phyloP scores from a whole-genome alignment of 257 asterid species.

The Solanum microdontum region DNA sequence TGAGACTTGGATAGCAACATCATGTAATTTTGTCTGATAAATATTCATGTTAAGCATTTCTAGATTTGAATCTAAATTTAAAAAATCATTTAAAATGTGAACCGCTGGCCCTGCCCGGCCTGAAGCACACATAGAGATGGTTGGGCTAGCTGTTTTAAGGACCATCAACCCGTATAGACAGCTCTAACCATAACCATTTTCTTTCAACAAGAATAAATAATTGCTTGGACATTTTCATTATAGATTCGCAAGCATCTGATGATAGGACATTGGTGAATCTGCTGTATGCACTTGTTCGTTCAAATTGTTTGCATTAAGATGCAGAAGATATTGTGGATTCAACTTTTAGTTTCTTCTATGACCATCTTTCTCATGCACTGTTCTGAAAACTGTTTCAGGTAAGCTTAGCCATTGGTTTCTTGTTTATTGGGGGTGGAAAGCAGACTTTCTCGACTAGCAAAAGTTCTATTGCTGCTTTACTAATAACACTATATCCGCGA shows the following conservation, averaged over 20 bases:
- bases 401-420: conserved; percentile 84
- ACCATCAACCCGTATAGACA: neutral
- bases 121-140: neutral
- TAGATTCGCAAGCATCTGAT: neutral
- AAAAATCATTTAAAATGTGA: neutral
- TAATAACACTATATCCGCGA: conserved; percentile 86
- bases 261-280: neutral
- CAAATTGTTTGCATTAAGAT: neutral
- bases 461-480: conserved; percentile 78
- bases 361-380: neutral
- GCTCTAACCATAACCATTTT: neutral
- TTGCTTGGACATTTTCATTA: neutral
- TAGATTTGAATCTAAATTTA: neutral
- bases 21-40: neutral
- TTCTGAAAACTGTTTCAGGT: conserved; percentile 32
- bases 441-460: conserved; percentile 90
- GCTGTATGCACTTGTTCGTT: neutral
- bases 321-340: neutral
- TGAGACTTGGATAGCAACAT: neutral
- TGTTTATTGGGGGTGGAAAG: conserved; percentile 97
- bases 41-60: neutral
- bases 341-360: neutral
- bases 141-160: neutral
- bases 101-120: neutral
- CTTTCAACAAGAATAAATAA: neutral